Base-by-base conservation (phyloP, 2,329 filamentous ascomycete genomes). In the Colletotrichum chrysophilum region DNA sequence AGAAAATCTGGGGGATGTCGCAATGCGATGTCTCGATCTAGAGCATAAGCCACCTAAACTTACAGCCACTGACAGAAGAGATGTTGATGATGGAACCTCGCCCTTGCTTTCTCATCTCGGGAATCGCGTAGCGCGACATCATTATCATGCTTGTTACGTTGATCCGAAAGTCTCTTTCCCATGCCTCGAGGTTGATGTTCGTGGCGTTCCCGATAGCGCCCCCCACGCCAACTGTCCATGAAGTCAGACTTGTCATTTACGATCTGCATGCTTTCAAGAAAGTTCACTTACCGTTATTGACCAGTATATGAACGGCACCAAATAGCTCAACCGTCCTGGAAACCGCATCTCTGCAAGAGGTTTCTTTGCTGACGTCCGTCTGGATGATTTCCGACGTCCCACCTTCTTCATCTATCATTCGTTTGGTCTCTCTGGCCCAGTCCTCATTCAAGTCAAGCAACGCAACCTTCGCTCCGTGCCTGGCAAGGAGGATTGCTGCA, bases 81-180 rank as follows among this genome's bases (percentile, higher is more conserved):
- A 78, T 78, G 48, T 81, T 78, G 16, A 81, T 76, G 30, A 82
- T 82, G 0, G 80, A 70, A 4, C 84, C 85, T 13, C 81, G 68
- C 3, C 80, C 80, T 28, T 78, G 75, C 66, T 83, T 84, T 4
- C 79, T 77, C 92, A 94, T 94, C 4, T 84, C 88, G 0, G 92
- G 92, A 34, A 94, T 88, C 0, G 88, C 88, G 78, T 90, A 89
- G 78, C 93, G 92, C 21, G 86, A 85, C 91, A 94, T 93, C 70
- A 89, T 85, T 34, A 93, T 89, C 92, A 94, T 94, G 78, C 89
- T 92, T 6, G 87, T 88, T 5, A 94, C 90, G 78, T 94, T 94
- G 62, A 93, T 72, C 83, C 78, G 74, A 13, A 85, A 78, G 60
- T 81, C 82, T 8, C 79, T 70, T 21, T 82, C 80, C 81, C 82